Conservation (phyloP, 441 rosid genomes). For the Eutrema salsugineum region DNA sequence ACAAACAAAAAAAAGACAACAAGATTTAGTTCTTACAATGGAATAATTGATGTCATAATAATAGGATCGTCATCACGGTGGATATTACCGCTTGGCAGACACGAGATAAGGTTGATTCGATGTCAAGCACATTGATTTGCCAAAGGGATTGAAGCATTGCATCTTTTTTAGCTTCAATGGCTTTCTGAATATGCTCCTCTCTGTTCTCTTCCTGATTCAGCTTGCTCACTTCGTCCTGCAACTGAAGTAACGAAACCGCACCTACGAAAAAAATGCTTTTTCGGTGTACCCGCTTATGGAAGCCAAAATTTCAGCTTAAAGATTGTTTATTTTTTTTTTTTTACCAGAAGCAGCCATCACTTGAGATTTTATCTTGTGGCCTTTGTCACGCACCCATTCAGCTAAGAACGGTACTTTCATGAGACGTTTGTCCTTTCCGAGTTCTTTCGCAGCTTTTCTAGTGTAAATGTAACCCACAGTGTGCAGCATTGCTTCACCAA, state of each 20-base stretch:
- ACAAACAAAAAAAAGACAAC: slow-evolving; percentile 15
- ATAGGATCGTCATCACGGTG: not conserved
- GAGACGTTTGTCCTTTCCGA: slow-evolving; percentile 79
- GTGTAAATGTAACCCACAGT: slow-evolving; percentile 93
- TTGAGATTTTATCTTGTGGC: slow-evolving; percentile 90
- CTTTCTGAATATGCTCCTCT: slow-evolving; percentile 69
- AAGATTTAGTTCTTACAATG: not conserved
- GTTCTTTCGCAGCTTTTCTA: slow-evolving; percentile 82
- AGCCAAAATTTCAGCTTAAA: not conserved
- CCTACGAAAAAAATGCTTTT: slow-evolving; percentile 35
- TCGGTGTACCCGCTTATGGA: not conserved
- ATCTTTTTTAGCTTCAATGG: slow-evolving; percentile 69
- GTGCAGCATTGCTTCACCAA: slow-evolving; percentile 97
- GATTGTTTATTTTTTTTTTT: not conserved
- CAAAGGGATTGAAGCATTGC: slow-evolving; percentile 91
- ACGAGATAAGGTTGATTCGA: slow-evolving; percentile 81
- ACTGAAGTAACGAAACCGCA: slow-evolving; percentile 78
- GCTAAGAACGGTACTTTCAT: slow-evolving; percentile 94
- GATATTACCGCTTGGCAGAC: slow-evolving; percentile 76
- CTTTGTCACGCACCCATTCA: slow-evolving; percentile 96
- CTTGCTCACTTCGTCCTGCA: slow-evolving; percentile 82
- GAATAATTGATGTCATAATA: not conserved
- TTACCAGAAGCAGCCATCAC: slow-evolving; percentile 95
- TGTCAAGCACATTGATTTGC: slow-evolving; percentile 88
- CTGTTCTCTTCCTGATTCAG: slow-evolving; percentile 55